Base-by-base conservation (phyloP, 2,329 filamentous ascomycete species). In the Emericellopsis atlantica region DNA sequence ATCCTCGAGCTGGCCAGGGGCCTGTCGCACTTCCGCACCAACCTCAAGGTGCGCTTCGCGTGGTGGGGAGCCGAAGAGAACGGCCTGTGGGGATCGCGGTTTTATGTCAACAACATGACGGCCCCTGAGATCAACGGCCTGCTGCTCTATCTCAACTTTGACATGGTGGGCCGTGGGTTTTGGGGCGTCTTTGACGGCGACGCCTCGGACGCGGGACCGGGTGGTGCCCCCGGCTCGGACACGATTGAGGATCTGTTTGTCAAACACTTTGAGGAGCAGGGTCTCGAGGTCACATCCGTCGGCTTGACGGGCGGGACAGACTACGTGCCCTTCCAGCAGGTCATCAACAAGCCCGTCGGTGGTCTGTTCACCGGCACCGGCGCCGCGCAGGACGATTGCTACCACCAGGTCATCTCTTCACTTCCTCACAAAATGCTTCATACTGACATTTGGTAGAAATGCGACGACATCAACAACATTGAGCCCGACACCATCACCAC, bases 331-430 rank as follows among this genome's bases (percentile, higher is more conserved):
- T 81, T 81, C 61, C 61, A 74, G 29, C 61, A 71, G 32, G 60
- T 67, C 22, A 69, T 72, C 32, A 40, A 51, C 7, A 59, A 78
- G 76, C 49, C 72, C 64, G 15, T 66, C 56, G 33, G 74, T 60
- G 74, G 74, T 8, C 60, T 81, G 16, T 75, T 75, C 49, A 79
- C 76, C 4, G 77, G 77, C 4, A 75, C 72, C 2, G 74, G 76
- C 44, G 66, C 60, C 24, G 57, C 72, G 53, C 48, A 61, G 49
- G 41, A 56, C 46, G 40, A 49, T n/a, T 46, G 51, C 54, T 51
- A 53, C 49, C 48, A 57, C 46, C 49, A 57, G 38, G 56, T 54
- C 12, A 21, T 3, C 18, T 5, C 18, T 21, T 21, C 18, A 21
- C 18, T 21, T 5, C 18, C 5, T 21, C 18, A 5, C 3, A 21